phyloP scores from a whole-genome alignment of 2,329 filamentous ascomycete genomes.

The Alternaria ventricosa region DNA sequence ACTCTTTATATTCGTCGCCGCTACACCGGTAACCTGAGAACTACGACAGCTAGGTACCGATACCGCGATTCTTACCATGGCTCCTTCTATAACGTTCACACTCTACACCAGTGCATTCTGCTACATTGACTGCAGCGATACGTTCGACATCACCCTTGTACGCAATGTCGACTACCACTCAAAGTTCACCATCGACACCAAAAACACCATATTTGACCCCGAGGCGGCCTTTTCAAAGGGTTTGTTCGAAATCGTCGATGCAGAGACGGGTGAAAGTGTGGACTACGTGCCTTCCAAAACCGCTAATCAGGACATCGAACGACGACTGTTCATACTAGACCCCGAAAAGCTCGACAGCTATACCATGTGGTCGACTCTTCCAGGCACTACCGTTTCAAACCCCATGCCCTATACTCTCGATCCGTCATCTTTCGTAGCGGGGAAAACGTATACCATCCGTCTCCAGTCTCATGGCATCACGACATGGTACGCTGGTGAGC shows the following conservation, averaged over 20 bases:
- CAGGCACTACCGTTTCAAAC: neutral
- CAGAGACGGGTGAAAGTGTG: neutral
- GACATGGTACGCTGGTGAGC: neutral
- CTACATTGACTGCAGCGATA: neutral
- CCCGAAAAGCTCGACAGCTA: neutral
- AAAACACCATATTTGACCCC: neutral
- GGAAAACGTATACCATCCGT: neutral
- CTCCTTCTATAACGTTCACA: neutral
- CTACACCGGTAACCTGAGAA: neutral
- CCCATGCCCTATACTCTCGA: neutral
- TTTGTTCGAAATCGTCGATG: neutral
- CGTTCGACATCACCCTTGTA: neutral
- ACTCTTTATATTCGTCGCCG: neutral
- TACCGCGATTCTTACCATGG: neutral
- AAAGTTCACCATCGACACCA: neutral
- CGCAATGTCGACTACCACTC: neutral
- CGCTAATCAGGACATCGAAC: neutral
- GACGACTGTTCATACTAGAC: neutral
- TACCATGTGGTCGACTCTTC: neutral
- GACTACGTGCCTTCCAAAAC: neutral
- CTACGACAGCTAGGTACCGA: too few species aligned
- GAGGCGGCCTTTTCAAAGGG: neutral
- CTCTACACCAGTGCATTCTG: neutral
- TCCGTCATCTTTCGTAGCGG: neutral
- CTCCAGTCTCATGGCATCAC: neutral